Evolutionary conservation across 805 yeast species (phyloP), one percentile per base, ranked within the genome.

Genomic region (Candida silvicultrix): DNA sequence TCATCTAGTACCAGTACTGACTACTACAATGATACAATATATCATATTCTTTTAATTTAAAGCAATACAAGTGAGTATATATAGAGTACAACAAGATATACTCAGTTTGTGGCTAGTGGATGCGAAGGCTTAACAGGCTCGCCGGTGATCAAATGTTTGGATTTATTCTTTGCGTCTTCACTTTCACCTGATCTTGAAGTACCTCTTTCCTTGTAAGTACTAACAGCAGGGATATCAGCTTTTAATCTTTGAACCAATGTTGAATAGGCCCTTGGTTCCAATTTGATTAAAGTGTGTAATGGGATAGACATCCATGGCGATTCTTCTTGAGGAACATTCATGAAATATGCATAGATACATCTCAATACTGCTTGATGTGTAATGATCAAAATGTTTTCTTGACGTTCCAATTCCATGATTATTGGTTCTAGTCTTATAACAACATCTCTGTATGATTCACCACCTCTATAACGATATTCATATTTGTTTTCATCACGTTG

Each of bases 291-390:
- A 0, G 99, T 94, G 62, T 94, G 99, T 57, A 94, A 71, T 6
- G 99, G 99, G 48, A 94, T 95, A 36, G 95, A 88, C 96, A 94
- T 89, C 99, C 99, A 94, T 5, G 99, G 99, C 48, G 90, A 80
- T 64, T 89, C 92, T 57, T 92, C 97, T 64, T 92, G 98, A 5
- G 97, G 97, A 18, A 94, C 95, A 62, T 94, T 92, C 98, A 94
- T 94, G 62, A 90, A 94, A 66, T 94, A 94, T 8, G 99, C 98
- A 66, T 94, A 94, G 44, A 94, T 83, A 62, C 99, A 94, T 58
- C 99, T 78, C 53, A 94, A 72, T 11, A 94, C 98, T 0, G 98
- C 98, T 67, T 94, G 99, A 65, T 94, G 99, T 4, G 99, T 94
- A 38, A 94, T 94, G 49, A 94, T 92, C 62, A 94, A 73, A 43